These are phyloP conservation scores for Xylariaceae sp. DNA, from an alignment of 2,329 filamentous ascomycete genomes.

Conservation along the genomic window DNA sequence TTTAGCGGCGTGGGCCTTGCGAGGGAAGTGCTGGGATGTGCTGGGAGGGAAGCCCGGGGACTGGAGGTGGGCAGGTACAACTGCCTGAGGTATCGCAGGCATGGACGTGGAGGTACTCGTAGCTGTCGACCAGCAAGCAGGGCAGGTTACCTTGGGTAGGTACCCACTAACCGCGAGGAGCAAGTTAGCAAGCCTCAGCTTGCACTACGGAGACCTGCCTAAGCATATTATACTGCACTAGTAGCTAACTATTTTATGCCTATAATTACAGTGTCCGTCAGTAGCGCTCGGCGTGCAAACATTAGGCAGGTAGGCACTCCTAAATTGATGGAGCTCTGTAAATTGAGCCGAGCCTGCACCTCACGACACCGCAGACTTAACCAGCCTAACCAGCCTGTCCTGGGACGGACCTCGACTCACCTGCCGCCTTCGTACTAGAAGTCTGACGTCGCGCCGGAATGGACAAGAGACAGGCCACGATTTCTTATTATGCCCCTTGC, in stretches of 20 bases:
- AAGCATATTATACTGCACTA: not conserved
- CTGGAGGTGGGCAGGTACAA: too few relatives aligned
- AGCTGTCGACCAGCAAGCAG: not conserved
- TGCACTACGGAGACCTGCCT: not conserved
- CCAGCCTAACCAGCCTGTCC: too few relatives aligned
- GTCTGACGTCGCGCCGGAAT: constrained; percentile 5
- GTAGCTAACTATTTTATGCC: not conserved
- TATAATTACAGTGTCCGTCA: not conserved
- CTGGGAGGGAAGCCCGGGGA: not conserved
- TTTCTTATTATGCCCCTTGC: constrained; percentile 12
- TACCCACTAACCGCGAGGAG: not conserved
- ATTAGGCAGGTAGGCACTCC: not conserved
- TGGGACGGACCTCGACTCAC: too few relatives aligned
- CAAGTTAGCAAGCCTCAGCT: not conserved
- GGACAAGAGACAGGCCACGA: not conserved
- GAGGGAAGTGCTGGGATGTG: not conserved
- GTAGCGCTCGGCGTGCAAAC: not conserved
- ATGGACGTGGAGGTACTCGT: not conserved
- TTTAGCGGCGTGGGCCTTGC: constrained; percentile 8
- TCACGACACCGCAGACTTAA: too few relatives aligned
- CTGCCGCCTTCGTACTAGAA: too few relatives aligned
- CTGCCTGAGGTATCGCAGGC: too few relatives aligned
- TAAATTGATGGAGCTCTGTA: not conserved
- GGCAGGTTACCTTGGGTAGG: not conserved
- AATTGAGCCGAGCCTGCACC: not conserved